Evolutionary conservation across 106 monocot species (phyloP).

Genomic region (Dioscorea dumetorum): DNA sequence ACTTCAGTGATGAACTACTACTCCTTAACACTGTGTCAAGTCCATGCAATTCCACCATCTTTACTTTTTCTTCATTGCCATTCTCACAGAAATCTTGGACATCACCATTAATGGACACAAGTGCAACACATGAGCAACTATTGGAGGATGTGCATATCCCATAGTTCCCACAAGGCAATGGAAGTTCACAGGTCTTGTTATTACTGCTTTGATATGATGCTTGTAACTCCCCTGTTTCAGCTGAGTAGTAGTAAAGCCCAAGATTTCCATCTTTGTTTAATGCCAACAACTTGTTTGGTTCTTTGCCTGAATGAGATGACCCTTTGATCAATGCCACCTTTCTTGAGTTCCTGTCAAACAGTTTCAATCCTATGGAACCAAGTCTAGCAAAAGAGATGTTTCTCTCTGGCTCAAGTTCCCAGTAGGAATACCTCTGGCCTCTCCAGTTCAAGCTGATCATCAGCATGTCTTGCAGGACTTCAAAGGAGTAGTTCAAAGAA

Average conservation of each 20-base stretch:
- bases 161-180: slow-evolving; percentile 31
- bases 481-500: slow-evolving; percentile 33
- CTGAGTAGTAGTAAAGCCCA: slow-evolving; percentile 31
- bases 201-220: slow-evolving; percentile 24
- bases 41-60: slow-evolving; percentile 32
- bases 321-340: slow-evolving; percentile 32
- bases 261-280: slow-evolving; percentile 35
- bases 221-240: slow-evolving; percentile 1
- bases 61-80: neutral
- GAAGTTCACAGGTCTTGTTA: slow-evolving; percentile 27
- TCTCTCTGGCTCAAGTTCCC: slow-evolving; percentile 19
- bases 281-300: slow-evolving; percentile 16
- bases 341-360: slow-evolving; percentile 13
- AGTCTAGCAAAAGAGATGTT: slow-evolving; percentile 20
- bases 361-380: slow-evolving; percentile 29
- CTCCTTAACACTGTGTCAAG: slow-evolving; percentile 18
- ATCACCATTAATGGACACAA: neutral
- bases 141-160: slow-evolving; percentile 21
- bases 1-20: neutral
- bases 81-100: slow-evolving; percentile 5
- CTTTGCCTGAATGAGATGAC: neutral
- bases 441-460: slow-evolving; percentile 20
- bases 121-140: slow-evolving; percentile 19
- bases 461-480: slow-evolving; percentile 19
- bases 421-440: slow-evolving; percentile 38